Percentiles rank a stretch among this genome's conserved stretches.
Evolutionary conservation across 2,329 filamentous ascomycete species (phyloP).

Genomic region (Sporothrix brunneoviolacea): DNA sequence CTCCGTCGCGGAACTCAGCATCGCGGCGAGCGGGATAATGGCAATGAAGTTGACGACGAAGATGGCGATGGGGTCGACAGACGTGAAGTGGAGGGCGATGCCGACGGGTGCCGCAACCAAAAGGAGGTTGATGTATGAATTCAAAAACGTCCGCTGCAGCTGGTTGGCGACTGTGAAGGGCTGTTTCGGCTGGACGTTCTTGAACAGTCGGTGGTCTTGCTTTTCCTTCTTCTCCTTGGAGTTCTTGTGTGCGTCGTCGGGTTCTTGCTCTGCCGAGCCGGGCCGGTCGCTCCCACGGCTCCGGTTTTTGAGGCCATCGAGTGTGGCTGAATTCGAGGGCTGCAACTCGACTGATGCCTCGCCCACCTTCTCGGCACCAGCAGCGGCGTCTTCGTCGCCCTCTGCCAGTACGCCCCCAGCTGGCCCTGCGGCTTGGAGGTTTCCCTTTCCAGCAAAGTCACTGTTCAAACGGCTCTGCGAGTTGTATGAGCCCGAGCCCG

Average conservation of each 20-base stretch:
- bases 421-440: not conserved
- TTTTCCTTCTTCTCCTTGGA: constrained; percentile 34
- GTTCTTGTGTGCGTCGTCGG: constrained; percentile 21
- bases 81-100: constrained; percentile 57
- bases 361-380: not conserved
- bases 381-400: not conserved
- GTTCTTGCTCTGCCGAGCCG: constrained; percentile 8
- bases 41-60: constrained; percentile 93
- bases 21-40: constrained; percentile 77
- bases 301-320: constrained; percentile 19
- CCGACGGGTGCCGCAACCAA: constrained; percentile 73
- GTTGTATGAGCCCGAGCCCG: constrained; percentile 2
- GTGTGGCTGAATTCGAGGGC: constrained; percentile 7
- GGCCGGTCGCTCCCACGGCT: constrained; percentile 21
- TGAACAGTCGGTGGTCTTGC: constrained; percentile 35
- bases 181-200: constrained; percentile 41
- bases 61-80: constrained; percentile 53
- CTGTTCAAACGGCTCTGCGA: not conserved
- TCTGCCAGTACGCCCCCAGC: constrained; percentile 4
- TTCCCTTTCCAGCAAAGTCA: not conserved
- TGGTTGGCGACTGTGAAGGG: constrained; percentile 59
- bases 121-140: constrained; percentile 81
- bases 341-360: constrained; percentile 7
- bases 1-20: constrained; percentile 80
- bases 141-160: constrained; percentile 66